phyloP scores from a whole-genome alignment of 441 rosid genomes.

The Jatropha podagrica region DNA sequence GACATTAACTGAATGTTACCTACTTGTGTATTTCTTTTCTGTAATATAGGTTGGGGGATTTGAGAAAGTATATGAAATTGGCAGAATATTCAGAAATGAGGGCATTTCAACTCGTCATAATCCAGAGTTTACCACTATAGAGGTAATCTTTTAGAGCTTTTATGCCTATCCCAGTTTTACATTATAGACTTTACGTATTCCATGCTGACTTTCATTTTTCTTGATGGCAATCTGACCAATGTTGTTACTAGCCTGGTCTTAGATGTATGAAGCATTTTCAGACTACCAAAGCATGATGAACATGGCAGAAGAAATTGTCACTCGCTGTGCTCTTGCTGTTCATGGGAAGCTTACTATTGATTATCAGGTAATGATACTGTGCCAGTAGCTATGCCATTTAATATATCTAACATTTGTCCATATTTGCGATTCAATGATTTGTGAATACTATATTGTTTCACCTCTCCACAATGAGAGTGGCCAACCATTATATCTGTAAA shows the following conservation, averaged over 20 bases:
- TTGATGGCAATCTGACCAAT: slow-evolving; percentile 26
- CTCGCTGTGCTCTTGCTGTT: slow-evolving; percentile 78
- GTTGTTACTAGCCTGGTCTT: slow-evolving; percentile 36
- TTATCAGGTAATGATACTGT: slow-evolving; percentile 62
- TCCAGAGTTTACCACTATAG: slow-evolving; percentile 99
- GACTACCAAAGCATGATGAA: slow-evolving; percentile 94
- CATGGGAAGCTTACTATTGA: slow-evolving; percentile 71
- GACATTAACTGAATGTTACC: too few relatives aligned
- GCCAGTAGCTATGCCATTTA: slow-evolving; percentile 4
- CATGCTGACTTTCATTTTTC: background rate
- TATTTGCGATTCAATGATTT: background rate
- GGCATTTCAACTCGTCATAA: slow-evolving; percentile 97
- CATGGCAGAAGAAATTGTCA: slow-evolving; percentile 86
- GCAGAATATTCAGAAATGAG: slow-evolving; percentile 95
- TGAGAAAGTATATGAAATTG: slow-evolving; percentile 95
- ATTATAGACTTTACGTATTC: background rate
- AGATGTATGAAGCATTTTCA: slow-evolving; percentile 99
- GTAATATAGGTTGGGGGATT: slow-evolving; percentile 89
- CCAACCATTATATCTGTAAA: slow-evolving; percentile 13
- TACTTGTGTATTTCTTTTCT: slow-evolving; percentile 2
- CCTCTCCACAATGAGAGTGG: slow-evolving; percentile 2
- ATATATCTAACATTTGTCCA: slow-evolving; percentile 1
- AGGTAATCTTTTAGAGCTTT: slow-evolving; percentile 47
- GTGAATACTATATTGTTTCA: background rate
- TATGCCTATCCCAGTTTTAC: slow-evolving; percentile 5